A percentile compares a stretch with the other conserved stretches of the same genome.
Evolutionary conservation across 2,329 filamentous ascomycete genomes (phyloP).

Genomic region (Plectosphaerella sp.): DNA sequence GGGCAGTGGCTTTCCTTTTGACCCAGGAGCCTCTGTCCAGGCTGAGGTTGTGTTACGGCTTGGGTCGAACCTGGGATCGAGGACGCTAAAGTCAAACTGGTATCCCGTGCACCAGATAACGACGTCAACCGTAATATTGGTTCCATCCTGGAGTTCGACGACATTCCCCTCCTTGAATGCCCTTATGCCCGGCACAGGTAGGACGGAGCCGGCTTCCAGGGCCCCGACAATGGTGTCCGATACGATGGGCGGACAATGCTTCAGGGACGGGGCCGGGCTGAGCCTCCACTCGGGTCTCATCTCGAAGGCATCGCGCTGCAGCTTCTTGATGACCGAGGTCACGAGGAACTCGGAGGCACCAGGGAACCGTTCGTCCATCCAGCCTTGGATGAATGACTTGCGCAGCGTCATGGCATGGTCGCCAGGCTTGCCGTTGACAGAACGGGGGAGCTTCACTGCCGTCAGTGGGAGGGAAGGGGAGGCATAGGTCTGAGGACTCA

Average conservation of each 20-base stretch:
- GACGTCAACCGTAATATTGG: conserved; percentile 23
- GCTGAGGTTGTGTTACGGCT: conserved; percentile 18
- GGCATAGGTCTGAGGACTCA: neutral
- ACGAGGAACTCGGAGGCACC: neutral
- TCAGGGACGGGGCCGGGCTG: conserved; percentile 16
- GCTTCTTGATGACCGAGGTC: conserved; percentile 25
- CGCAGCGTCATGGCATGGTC: conserved; percentile 6
- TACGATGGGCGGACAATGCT: conserved; percentile 16
- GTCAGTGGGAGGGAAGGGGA: neutral
- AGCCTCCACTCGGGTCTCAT: conserved; percentile 22
- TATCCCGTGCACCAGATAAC: conserved; percentile 28
- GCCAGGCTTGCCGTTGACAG: conserved; percentile 4
- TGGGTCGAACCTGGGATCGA: conserved; percentile 21
- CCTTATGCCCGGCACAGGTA: conserved; percentile 19
- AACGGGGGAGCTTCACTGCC: conserved; percentile 3
- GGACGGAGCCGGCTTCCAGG: conserved; percentile 18
- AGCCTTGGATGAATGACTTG: neutral
- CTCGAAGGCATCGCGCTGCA: conserved; percentile 17
- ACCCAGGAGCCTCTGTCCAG: neutral
- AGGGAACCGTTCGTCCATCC: neutral
- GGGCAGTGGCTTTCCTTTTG: conserved; percentile 12
- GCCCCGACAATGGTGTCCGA: conserved; percentile 21
- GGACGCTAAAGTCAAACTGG: conserved; percentile 20
- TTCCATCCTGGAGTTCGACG: conserved; percentile 21
- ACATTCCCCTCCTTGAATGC: conserved; percentile 21